These are phyloP conservation scores for Candida nanaspora DNA, from an alignment of 805 yeast genomes.

Conservation along the genomic window DNA sequence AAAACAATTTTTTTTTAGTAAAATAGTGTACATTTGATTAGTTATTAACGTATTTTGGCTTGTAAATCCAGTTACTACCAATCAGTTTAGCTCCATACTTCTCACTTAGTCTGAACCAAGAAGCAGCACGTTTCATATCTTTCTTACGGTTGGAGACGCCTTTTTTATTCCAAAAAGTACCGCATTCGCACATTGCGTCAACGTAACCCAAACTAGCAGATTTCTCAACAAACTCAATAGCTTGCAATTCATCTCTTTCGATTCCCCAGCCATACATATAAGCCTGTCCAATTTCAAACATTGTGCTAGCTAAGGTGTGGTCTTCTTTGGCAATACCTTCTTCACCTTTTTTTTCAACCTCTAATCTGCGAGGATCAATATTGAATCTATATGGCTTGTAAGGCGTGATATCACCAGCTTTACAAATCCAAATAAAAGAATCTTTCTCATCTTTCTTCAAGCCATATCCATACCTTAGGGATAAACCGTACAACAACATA, in stretches of 20 bases:
- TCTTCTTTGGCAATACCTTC: constrained; percentile 27
- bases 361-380: constrained; percentile 29
- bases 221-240: constrained; percentile 51
- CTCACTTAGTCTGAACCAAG: constrained; percentile 64
- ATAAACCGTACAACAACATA: constrained; percentile 61
- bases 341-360: constrained; percentile 19
- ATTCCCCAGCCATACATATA: constrained; percentile 52
- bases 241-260: constrained; percentile 45
- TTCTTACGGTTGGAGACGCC: constrained; percentile 43
- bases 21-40: no score
- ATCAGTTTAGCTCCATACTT: constrained; percentile 50
- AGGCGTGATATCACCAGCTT: constrained; percentile 36
- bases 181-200: constrained; percentile 65
- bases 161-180: constrained; percentile 55
- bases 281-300: constrained; percentile 56
- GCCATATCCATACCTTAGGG: constrained; percentile 65
- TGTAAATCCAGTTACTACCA: constrained; percentile 73
- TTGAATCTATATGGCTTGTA: constrained; percentile 12
- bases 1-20: no score
- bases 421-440: constrained; percentile 54
- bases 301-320: constrained; percentile 35
- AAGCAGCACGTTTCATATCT: constrained; percentile 56
- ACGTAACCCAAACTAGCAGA: constrained; percentile 63
- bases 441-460: constrained; percentile 46
- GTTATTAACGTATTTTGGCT: constrained; percentile 56